Base-by-base conservation (phyloP, 345 rosid species). In the Salix dunnii region DNA sequence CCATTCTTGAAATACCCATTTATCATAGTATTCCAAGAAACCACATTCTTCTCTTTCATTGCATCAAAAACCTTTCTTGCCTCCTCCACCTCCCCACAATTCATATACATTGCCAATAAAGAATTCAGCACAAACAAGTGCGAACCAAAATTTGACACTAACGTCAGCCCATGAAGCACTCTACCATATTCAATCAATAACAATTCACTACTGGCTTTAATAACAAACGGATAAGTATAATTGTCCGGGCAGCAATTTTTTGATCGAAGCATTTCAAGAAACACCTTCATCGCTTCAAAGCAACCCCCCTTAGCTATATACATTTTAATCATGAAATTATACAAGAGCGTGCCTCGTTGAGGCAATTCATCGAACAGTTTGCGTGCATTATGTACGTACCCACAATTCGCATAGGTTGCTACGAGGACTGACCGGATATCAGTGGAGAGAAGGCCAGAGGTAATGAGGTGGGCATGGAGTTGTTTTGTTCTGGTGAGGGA, bases 21-120 rank as follows among this genome's bases (percentile, higher is more conserved):
- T 31, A 91, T 86, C 90, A 87, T 80, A 36, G 89, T 82, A 67
- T 88, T 91, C 92, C 93, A 91, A 1, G 96, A 87, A 12, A 91
- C 88, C 83, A 88, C 90, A 70, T 76, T 85, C 42, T 80, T 70
- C 77, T 82, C 86, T 79, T 68, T 71, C 89, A 88, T 82, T 28
- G 48, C 66, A 75, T 87, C 84, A 87, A 91, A 91, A 77, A 87
- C 81, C 36, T 42, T 87, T 76, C 84, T 76, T 13, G 91, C 96
- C 43, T 74, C 84, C 51, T 74, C 84, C 36, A 73, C 43, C 80
- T 73, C 76, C 72, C 93, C 84, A 71, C 84, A 86, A 55, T 77
- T 89, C 92, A 89, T 84, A 83, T 89, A 91, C 93, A 91, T 89
- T 12, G 90, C 78, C 71, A 88, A 61, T 81, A 91, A 80, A 31